Evolutionary conservation across 805 yeast genomes (phyloP), one percentile per base, ranked within the genome.

Genomic region (Maudiozyma turicensis): DNA sequence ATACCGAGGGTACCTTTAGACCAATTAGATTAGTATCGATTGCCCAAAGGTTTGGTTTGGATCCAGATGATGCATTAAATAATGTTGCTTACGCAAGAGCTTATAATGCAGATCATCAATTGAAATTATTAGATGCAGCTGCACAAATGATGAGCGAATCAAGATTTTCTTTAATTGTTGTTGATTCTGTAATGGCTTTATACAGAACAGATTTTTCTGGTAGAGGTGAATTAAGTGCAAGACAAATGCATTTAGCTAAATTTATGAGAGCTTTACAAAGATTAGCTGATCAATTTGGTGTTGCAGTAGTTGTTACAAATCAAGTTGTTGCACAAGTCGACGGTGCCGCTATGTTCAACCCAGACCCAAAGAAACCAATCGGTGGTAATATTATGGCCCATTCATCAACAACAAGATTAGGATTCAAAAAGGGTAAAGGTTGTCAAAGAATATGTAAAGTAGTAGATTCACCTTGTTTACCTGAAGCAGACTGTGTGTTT

Each of bases 251-350:
- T 61, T 90, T 93, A 49, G 97, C 97, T 32, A 84, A 83, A 67
- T 89, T 84, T 61, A 82, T 93, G 90, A 77, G 98, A 58, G 82
- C 86, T 15, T 75, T 93, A 52, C 98, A 93, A 67, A 72, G 96
- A 58, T 75, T 93, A 48, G 98, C 98, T 0, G 99, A 93, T 67
- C 98, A 91, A 70, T 93, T 86, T 68, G 99, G 99, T 43, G 88
- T 93, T 50, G 99, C 98, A 0, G 96, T 91, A 8, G 89, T 93
- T 6, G 88, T 93, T 43, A 86, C 95, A 1, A 93, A 93, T 69
- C 99, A 93, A 68, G 99, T 93, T 26, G 96, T 88, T 6, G 97
- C 98, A 4, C 97, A 90, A 67, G 99, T 93, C 15, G 99, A 93
- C 62, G 95, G 95, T 60, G 80, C 80, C 40, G 73, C 74, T 67